Evolutionary conservation across 2,329 filamentous ascomycete genomes (phyloP), one percentile per base, ranked within the genome.

Genomic region (Metarhizium guizhouense): DNA sequence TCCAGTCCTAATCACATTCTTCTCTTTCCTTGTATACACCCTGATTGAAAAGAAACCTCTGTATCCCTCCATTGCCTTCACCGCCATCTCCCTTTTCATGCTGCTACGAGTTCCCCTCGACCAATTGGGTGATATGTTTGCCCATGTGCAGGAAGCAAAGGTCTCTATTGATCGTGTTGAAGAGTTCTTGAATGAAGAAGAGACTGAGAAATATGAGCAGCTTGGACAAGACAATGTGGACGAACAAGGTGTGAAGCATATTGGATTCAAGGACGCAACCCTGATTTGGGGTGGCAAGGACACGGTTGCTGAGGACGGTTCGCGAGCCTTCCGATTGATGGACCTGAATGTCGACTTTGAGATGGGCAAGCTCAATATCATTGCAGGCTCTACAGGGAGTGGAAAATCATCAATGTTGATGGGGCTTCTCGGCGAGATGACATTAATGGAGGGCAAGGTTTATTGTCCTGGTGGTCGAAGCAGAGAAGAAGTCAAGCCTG

Each of bases 341-440:
- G 86, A 96, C 65, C 69, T 99, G 51, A 77, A 95, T 62, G 71
- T 97, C 54, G 83, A 88, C 58, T 99, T 99, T 72, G 78, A 83
- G 56, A 82, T 95, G 56, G 91, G 90, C 57, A 85, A 91, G 64
- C 81, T 99, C 58, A 99, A 96, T 67, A 86, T 99, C 52, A 88
- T 99, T 64, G 88, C 91, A 43, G 94, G 94, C 1, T 87, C 93
- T 2, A 99, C 94, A 3, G 94, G 94, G 14, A 94, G 88, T 53
- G 94, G 94, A 61, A 99, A 99, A 76, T 96, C 93, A 0, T 97
- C 93, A 0, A 76, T 99, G 65, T 78, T 99, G 20, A 96, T 99
- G 93, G 94, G 92, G 32, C 76, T 99, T 30, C 81, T 99, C 2
- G 94, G 94, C 58, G 94, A 99, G 73, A 99, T 99, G 94, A 94